These are phyloP conservation scores for Lactarius akahatsu DNA, from an alignment of 768 basidiomycete species.

Conservation along the genomic window DNA sequence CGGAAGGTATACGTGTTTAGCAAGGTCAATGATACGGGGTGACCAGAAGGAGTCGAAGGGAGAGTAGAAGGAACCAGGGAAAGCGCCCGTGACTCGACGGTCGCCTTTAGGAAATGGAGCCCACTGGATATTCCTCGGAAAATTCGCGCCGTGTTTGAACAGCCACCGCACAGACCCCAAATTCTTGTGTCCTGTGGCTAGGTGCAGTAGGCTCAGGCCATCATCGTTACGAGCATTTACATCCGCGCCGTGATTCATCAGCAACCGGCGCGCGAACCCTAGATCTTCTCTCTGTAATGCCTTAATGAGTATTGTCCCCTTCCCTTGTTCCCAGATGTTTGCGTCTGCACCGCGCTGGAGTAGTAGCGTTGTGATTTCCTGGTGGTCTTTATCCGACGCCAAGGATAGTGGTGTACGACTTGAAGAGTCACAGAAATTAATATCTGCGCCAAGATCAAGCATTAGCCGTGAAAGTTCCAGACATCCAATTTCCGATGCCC, in stretches of 20 bases:
- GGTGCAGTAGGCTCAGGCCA: not conserved
- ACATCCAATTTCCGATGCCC: not conserved
- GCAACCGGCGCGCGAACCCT: not conserved
- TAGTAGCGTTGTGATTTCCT: not conserved
- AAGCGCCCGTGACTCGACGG: not conserved
- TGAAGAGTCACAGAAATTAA: not conserved
- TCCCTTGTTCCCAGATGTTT: not conserved
- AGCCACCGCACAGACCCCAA: not conserved
- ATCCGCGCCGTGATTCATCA: not conserved
- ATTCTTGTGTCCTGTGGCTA: not conserved
- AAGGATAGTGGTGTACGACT: not conserved
- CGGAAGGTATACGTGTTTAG: not conserved
- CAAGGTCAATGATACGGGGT: too few species aligned
- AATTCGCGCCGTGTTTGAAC: not conserved
- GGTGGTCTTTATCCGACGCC: not conserved
- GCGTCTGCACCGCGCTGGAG: not conserved
- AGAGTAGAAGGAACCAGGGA: not conserved
- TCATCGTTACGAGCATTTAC: not conserved
- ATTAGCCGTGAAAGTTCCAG: not conserved
- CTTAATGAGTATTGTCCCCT: not conserved
- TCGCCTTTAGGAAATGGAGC: not conserved
- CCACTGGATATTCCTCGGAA: fast-evolving
- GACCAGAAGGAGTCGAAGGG: not conserved
- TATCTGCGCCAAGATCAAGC: not conserved
- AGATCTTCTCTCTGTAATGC: not conserved